Evolutionary conservation across 1,284 basidiomycete species (phyloP).

Genomic region (Athelia sp.): DNA sequence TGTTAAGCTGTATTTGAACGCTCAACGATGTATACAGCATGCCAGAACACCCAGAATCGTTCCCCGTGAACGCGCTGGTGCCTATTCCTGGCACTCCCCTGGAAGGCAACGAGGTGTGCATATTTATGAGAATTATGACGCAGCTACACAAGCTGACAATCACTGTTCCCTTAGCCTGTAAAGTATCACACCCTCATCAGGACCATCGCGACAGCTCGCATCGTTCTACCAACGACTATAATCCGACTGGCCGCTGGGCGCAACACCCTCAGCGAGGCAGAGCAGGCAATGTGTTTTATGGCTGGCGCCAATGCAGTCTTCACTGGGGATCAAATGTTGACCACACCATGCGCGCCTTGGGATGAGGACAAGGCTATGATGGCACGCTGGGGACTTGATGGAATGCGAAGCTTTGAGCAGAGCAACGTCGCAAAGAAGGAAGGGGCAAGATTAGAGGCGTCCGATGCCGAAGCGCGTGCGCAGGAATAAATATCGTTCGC

Average conservation of each 20-base stretch:
- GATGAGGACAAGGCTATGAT: constrained; percentile 96
- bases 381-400: constrained; percentile 85
- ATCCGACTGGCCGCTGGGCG: constrained; percentile 94
- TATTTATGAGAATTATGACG: constrained; percentile 9
- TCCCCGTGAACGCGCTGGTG: constrained; percentile 95
- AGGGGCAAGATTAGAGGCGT: constrained; percentile 21
- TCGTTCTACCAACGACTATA: constrained; percentile 89
- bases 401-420: constrained; percentile 86
- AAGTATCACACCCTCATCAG: constrained; percentile 83
- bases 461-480: constrained; percentile 3
- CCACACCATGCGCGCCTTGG: constrained; percentile 91
- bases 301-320: constrained; percentile 98
- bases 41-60: constrained; percentile 94
- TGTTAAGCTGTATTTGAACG: background rate
- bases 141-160: constrained; percentile 8
- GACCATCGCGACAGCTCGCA: constrained; percentile 92
- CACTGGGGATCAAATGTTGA: constrained; percentile 96
- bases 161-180: constrained; percentile 51
- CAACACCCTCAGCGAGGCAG: constrained; percentile 84
- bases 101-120: constrained; percentile 63
- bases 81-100: constrained; percentile 74
- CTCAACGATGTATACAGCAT: constrained; percentile 48
- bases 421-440: constrained; percentile 52
- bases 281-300: constrained; percentile 98
- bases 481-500: no score